Base-by-base conservation (phyloP, 2,329 filamentous ascomycete species). In the Beauveria bassiana region DNA sequence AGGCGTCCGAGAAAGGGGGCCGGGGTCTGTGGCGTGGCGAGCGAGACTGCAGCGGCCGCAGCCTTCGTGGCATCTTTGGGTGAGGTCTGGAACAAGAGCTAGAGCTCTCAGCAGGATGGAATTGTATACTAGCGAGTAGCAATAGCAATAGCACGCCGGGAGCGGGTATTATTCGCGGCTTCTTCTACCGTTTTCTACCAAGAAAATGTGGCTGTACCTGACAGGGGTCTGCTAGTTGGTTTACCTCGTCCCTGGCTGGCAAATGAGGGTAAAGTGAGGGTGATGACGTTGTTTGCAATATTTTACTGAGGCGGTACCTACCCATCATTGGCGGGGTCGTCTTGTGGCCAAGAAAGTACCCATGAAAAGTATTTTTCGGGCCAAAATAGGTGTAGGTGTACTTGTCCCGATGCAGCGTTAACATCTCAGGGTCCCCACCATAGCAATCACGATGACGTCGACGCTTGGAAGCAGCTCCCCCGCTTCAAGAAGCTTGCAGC, bases 381-480 rank as follows among this genome's bases (percentile, higher is more conserved):
- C 59, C 5, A 49, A 55, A 54, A 54, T 26, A 1, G 3, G 22
- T 40, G 42, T 10, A 10, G 22, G 14, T 20, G 20, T 61, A 61
- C 59, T 43, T 55, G 18, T 14, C 42, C 14, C 14, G 22, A 54
- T 40, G 43, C 59, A 61, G 50, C 24, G 24, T 28, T 47, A 42
- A 42, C 50, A 61, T 61, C 31, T 47, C 59, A 61, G 51, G 50
- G 59, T 54, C 59, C 26, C 58, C 59, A 61, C 59, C 42, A 40
- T 8, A 54, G 59, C 59, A 61, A 50, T 54, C 42, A 61, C 59
- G 59, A 61, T 61, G 59, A 61, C 59, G 59, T 61, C 59, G 59
- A 54, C 59, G 43, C 50, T 18, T 55, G 50, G 50, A 50, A 50
- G 58, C n/a, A 61, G 59, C 59, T 61, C 59, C 59, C 34, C 59